These are phyloP conservation scores for Sclerotiophoma versabilis DNA, from an alignment of 2,329 filamentous ascomycete genomes.

Conservation along the genomic window DNA sequence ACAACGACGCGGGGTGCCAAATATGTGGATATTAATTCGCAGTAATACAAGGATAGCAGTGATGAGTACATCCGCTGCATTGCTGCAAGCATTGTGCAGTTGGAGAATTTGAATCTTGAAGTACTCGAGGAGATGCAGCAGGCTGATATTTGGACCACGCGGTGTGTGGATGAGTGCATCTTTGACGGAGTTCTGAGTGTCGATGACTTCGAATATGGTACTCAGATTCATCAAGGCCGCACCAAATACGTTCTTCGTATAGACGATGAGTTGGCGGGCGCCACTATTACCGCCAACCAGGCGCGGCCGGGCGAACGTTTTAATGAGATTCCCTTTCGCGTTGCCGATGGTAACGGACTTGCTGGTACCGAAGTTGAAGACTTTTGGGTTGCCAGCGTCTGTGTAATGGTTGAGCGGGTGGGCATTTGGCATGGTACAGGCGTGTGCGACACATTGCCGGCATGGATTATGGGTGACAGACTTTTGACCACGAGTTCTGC, in stretches of 20 bases:
- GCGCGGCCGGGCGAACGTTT: background rate
- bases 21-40: conserved; percentile 8
- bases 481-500: conserved; percentile 18
- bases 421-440: background rate
- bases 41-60: conserved; percentile 20
- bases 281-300: conserved; percentile 7
- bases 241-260: conserved; percentile 17
- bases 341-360: background rate
- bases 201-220: conserved; percentile 27
- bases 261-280: conserved; percentile 26
- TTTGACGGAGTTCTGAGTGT: conserved; percentile 26
- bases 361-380: background rate
- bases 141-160: conserved; percentile 17
- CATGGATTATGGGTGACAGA: background rate
- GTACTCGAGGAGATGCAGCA: conserved; percentile 17
- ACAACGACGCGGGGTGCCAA: background rate
- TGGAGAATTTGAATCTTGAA: conserved; percentile 19
- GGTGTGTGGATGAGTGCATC: conserved; percentile 10
- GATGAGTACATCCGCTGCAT: conserved; percentile 23
- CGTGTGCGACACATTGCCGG: conserved; percentile 2
- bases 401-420: background rate
- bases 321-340: background rate
- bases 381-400: background rate
- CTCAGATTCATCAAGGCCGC: conserved; percentile 17
- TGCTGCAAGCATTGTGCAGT: conserved; percentile 26